Percentiles rank a stretch among this genome's conserved stretches.
These are phyloP conservation scores for Torulaspora delbrueckii DNA, from an alignment of 805 yeast species.

Conservation along the genomic window DNA sequence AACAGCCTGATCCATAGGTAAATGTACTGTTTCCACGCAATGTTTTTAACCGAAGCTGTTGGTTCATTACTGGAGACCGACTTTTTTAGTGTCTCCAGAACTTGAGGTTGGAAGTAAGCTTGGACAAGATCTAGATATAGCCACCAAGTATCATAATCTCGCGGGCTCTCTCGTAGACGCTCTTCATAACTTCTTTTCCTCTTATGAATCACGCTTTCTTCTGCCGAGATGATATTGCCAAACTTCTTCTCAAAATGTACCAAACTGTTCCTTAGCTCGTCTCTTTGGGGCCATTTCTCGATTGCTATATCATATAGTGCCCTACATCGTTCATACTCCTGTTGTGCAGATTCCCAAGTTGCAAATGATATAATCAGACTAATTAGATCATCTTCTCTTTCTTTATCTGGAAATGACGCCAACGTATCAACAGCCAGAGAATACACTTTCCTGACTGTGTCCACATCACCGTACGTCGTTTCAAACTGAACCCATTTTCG, in stretches of 20 bases:
- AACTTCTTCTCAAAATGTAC: slow-evolving; percentile 60
- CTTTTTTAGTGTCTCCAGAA: slow-evolving; percentile 12
- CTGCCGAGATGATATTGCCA: slow-evolving; percentile 54
- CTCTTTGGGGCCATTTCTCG: slow-evolving; percentile 40
- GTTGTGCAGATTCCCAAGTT: slow-evolving; percentile 58
- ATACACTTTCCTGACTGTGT: slow-evolving; percentile 55
- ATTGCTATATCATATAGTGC: slow-evolving; percentile 52
- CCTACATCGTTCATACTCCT: slow-evolving; percentile 59
- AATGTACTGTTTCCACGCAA: slow-evolving; percentile 65
- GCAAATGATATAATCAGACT: slow-evolving; percentile 48
- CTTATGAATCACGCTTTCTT: slow-evolving; percentile 47
- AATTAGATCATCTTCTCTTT: slow-evolving; percentile 36
- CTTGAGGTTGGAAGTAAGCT: slow-evolving; percentile 29
- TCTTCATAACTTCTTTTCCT: slow-evolving; percentile 53
- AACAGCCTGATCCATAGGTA: slow-evolving; percentile 67
- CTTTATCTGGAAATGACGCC: slow-evolving; percentile 19
- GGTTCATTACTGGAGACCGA: slow-evolving; percentile 22
- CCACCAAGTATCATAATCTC: slow-evolving; percentile 84
- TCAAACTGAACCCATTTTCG: slow-evolving; percentile 72
- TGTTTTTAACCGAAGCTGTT: slow-evolving; percentile 35
- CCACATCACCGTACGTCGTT: slow-evolving; percentile 43
- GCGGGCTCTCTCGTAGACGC: slow-evolving; percentile 42
- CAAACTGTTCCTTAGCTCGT: slow-evolving; percentile 39
- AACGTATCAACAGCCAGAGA: slow-evolving; percentile 61
- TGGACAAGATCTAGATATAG: slow-evolving; percentile 51